These are phyloP conservation scores for Jaminaea rosea DNA, from an alignment of 1,284 basidiomycete species.

Conservation along the genomic window DNA sequence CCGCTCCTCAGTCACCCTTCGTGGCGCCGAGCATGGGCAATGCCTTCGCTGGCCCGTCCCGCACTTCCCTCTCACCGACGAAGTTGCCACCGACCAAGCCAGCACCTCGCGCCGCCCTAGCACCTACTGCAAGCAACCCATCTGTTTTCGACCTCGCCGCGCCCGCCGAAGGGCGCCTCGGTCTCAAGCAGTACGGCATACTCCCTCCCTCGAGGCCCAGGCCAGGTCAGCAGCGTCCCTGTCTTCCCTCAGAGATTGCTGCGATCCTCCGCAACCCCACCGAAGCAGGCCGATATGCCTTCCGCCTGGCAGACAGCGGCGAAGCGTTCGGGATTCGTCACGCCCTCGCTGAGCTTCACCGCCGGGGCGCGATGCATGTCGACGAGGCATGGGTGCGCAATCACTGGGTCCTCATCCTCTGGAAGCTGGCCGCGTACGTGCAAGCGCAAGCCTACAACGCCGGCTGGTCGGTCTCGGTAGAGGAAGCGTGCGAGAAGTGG, in stretches of 20 bases:
- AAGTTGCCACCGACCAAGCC: too few species aligned
- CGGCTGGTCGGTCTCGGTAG: too few species aligned
- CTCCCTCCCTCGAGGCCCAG: too few species aligned
- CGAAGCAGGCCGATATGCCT: constrained; percentile 11
- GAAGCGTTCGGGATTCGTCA: constrained; percentile 13
- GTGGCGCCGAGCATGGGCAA: too few species aligned
- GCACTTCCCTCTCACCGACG: too few species aligned
- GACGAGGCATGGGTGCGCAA: constrained; percentile 76
- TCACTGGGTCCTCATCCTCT: constrained; percentile 80
- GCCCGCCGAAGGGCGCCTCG: constrained; percentile 8
- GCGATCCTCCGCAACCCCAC: constrained; percentile 2
- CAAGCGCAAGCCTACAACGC: background rate
- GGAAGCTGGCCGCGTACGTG: constrained; percentile 83
- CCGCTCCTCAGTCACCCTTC: too few species aligned
- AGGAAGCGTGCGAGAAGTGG: too few species aligned
- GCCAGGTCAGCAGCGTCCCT: background rate
- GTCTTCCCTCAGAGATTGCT: background rate
- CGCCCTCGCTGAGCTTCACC: constrained; percentile 18
- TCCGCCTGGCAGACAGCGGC: constrained; percentile 18
- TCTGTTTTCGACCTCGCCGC: constrained; percentile 6
- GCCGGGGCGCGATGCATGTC: constrained; percentile 50
- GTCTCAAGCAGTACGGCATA: constrained; percentile 4
- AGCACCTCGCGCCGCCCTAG: too few species aligned
- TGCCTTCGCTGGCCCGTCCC: too few species aligned
- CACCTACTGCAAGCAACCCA: too few species aligned